A percentile compares a stretch with the other conserved stretches of the same genome.
Evolutionary conservation across 2,329 filamentous ascomycete genomes (phyloP).

Genomic region (Coniochaeta sp.): DNA sequence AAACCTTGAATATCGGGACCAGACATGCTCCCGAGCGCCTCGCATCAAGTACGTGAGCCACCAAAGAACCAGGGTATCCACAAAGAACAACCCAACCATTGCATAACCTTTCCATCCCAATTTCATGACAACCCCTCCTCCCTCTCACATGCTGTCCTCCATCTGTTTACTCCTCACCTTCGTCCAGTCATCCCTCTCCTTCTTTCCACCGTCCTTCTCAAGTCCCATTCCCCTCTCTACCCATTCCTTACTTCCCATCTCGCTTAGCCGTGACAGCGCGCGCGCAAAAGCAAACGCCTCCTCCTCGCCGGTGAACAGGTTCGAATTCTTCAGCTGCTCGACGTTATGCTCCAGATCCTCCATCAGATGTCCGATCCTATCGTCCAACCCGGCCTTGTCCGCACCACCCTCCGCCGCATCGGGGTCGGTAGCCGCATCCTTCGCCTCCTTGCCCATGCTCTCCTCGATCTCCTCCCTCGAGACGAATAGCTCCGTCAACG

Average conservation of each 20-base stretch:
- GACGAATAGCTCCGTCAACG: slow-evolving; percentile 79
- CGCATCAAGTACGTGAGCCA: not conserved
- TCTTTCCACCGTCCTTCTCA: slow-evolving; percentile 56
- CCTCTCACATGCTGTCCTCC: slow-evolving; percentile 55
- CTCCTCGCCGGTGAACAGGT: slow-evolving; percentile 88
- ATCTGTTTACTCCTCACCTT: slow-evolving; percentile 61
- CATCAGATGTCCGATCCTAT: slow-evolving; percentile 73
- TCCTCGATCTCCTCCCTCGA: slow-evolving; percentile 63
- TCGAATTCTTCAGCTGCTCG: slow-evolving; percentile 74
- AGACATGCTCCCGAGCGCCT: not conserved
- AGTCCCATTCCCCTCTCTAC: slow-evolving; percentile 73
- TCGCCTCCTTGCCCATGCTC: slow-evolving; percentile 34
- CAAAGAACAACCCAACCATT: too few species aligned
- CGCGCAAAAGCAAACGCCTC: slow-evolving; percentile 94
- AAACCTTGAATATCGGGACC: not conserved
- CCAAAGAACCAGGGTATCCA: not conserved
- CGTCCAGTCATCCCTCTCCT: slow-evolving; percentile 58
- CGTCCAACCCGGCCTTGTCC: slow-evolving; percentile 42
- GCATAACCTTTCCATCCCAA: not conserved
- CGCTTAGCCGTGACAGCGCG: slow-evolving; percentile 73
- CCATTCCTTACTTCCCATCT: slow-evolving; percentile 96
- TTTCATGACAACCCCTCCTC: too few species aligned
- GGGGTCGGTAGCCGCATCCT: slow-evolving; percentile 22
- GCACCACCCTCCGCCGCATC: slow-evolving; percentile 29
- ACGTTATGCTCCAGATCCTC: slow-evolving; percentile 84